Evolutionary conservation across 176 grass and related monocot species (phyloP).

Genomic region (Typha latifolia): DNA sequence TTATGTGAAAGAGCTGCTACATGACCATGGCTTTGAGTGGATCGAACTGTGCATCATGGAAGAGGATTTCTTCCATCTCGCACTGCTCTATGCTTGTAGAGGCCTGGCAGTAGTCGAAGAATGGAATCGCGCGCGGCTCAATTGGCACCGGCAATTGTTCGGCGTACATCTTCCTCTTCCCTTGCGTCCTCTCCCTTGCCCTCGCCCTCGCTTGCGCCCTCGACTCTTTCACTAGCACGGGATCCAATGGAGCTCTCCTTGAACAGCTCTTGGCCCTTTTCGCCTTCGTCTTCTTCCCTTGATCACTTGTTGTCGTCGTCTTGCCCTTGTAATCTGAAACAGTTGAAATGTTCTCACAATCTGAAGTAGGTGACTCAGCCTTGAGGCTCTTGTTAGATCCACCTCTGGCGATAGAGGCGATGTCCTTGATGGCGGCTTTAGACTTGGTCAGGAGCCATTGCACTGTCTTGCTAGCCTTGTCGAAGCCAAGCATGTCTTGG

Average conservation of each 20-base stretch:
- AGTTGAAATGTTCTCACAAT: slow-evolving; percentile 45
- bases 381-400: slow-evolving; percentile 5
- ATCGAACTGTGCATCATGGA: neutral
- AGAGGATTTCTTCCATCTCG: neutral
- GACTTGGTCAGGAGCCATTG: slow-evolving; percentile 87
- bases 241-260: slow-evolving; percentile 28
- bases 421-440: slow-evolving; percentile 62
- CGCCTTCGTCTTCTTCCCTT: slow-evolving; percentile 42
- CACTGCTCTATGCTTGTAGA: slow-evolving; percentile 1
- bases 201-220: slow-evolving; percentile 68
- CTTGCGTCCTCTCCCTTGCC: slow-evolving; percentile 78
- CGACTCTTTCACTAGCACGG: slow-evolving; percentile 50
- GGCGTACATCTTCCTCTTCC: slow-evolving; percentile 48
- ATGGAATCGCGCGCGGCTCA: slow-evolving; percentile 25
- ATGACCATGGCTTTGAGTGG: slow-evolving; percentile 3
- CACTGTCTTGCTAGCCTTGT: slow-evolving; percentile 97
- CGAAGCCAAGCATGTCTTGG: slow-evolving; percentile 88
- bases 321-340: slow-evolving; percentile 45
- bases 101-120: slow-evolving; percentile 13
- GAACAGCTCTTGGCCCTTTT: slow-evolving; percentile 24
- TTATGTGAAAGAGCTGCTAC: no score
- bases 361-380: slow-evolving; percentile 36
- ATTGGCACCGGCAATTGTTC: slow-evolving; percentile 43
- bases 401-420: slow-evolving; percentile 20
- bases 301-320: neutral